Conservation (phyloP, 2,329 filamentous ascomycete species). For the Fonsecaea nubica region DNA sequence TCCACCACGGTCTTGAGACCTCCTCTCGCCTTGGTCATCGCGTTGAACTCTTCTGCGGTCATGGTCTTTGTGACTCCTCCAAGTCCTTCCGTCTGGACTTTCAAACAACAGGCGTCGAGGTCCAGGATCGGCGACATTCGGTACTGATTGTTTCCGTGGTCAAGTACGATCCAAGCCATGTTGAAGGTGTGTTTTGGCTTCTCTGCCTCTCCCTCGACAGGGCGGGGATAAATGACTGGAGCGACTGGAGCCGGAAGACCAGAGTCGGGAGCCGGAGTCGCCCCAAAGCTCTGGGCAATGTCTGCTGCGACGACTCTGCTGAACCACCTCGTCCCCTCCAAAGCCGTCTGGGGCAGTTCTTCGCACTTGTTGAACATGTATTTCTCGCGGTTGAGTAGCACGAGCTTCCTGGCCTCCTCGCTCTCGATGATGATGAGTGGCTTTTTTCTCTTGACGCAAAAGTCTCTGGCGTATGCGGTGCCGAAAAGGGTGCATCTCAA, state of each 20-base stretch:
- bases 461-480: constrained; percentile 14
- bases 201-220: background rate
- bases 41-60: constrained; percentile 13
- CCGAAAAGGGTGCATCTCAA: constrained; percentile 24
- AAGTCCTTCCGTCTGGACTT: background rate
- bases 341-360: background rate
- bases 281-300: background rate
- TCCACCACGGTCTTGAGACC: constrained; percentile 10
- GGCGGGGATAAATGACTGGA: background rate
- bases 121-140: constrained; percentile 18
- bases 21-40: constrained; percentile 8
- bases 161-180: constrained; percentile 18
- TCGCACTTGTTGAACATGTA: constrained; percentile 11
- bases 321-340: background rate
- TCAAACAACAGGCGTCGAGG: constrained; percentile 7
- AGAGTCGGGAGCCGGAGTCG: background rate
- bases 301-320: background rate
- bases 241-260: background rate
- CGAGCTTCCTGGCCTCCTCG: constrained; percentile 22
- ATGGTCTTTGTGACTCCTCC: constrained; percentile 8
- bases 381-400: constrained; percentile 9
- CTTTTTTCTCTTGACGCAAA: constrained; percentile 14
- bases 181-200: background rate
- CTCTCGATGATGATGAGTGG: constrained; percentile 21
- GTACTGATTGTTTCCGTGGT: constrained; percentile 28